Evolutionary conservation across 2,329 filamentous ascomycete species (phyloP).

Genomic region (Tolypocladium capitatum): DNA sequence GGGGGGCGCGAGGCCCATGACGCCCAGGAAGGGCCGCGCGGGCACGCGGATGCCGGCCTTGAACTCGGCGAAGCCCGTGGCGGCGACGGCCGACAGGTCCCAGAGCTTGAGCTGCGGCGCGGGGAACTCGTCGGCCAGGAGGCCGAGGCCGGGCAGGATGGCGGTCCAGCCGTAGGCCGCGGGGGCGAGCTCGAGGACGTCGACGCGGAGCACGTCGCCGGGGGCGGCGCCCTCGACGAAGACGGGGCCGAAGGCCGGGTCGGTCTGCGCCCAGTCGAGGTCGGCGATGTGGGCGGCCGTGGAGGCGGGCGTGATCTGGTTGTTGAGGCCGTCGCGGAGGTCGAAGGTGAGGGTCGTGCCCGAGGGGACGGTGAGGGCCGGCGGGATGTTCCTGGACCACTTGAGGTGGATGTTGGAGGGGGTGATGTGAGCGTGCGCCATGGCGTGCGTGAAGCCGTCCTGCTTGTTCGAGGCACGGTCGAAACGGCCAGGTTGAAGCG

Average conservation of each 20-base stretch:
- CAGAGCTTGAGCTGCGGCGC: conserved; percentile 33
- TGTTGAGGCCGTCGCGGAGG: conserved; percentile 35
- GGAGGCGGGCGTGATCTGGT: conserved; percentile 31
- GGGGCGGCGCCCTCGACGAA: conserved; percentile 33
- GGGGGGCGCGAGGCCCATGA: conserved; percentile 36
- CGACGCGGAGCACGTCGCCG: conserved; percentile 37
- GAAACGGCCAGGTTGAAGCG: no score
- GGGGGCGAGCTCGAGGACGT: conserved; percentile 31
- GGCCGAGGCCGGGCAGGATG: conserved; percentile 35
- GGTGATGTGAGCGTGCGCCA: conserved; percentile 12
- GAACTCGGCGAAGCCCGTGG: conserved; percentile 23
- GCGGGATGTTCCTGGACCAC: conserved; percentile 32
- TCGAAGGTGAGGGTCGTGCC: conserved; percentile 34
- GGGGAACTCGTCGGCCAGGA: conserved; percentile 33
- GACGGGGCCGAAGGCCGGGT: conserved; percentile 38
- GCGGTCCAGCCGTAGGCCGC: conserved; percentile 38
- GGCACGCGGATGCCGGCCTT: conserved; percentile 34
- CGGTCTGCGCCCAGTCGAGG: conserved; percentile 27
- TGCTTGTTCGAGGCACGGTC: no score
- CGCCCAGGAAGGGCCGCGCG: conserved; percentile 36
- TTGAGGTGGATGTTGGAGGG: conserved; percentile 25
- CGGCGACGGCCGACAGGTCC: conserved; percentile 19
- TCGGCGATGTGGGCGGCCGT: conserved; percentile 22
- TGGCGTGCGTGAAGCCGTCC: background rate
- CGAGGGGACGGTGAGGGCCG: conserved; percentile 31